phyloP scores from a whole-genome alignment of 2,329 filamentous ascomycete genomes.

The Acrodontium crateriforme region DNA sequence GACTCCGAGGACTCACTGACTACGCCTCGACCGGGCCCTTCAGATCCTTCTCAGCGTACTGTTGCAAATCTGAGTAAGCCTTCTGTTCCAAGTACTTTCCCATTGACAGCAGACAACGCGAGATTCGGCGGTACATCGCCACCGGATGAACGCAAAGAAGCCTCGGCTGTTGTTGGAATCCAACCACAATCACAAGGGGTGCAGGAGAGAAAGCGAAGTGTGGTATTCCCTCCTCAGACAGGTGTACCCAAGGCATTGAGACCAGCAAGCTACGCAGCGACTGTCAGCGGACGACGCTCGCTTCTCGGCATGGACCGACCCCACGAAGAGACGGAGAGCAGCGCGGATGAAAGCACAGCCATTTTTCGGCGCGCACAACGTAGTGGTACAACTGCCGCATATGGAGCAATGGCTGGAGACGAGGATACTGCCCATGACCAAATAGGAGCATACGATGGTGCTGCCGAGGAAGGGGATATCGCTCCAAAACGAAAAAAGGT shows the following conservation, averaged over 20 bases:
- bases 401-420: conserved; percentile 13
- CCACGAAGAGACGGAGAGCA: conserved; percentile 19
- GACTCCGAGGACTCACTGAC: conserved; percentile 21
- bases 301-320: conserved; percentile 5
- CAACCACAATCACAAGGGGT: conserved; percentile 9
- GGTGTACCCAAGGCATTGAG: conserved; percentile 4
- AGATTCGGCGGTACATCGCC: not conserved
- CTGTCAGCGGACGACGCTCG: conserved; percentile 1
- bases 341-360: conserved; percentile 29
- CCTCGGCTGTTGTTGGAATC: conserved; percentile 5
- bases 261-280: conserved; percentile 7
- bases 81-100: conserved; percentile 6
- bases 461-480: conserved; percentile 7
- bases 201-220: conserved; percentile 7
- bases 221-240: conserved; percentile 11
- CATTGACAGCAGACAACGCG: conserved; percentile 3
- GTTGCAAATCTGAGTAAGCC: conserved; percentile 15
- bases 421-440: not conserved
- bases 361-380: conserved; percentile 20
- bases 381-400: conserved; percentile 4
- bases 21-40: conserved; percentile 20
- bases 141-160: conserved; percentile 1
- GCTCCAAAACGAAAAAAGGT: conserved; percentile 5
- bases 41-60: conserved; percentile 17
- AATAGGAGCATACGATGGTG: conserved; percentile 9